These are phyloP conservation scores for Brassica balearica DNA, from an alignment of 441 rosid genomes.

Conservation along the genomic window DNA sequence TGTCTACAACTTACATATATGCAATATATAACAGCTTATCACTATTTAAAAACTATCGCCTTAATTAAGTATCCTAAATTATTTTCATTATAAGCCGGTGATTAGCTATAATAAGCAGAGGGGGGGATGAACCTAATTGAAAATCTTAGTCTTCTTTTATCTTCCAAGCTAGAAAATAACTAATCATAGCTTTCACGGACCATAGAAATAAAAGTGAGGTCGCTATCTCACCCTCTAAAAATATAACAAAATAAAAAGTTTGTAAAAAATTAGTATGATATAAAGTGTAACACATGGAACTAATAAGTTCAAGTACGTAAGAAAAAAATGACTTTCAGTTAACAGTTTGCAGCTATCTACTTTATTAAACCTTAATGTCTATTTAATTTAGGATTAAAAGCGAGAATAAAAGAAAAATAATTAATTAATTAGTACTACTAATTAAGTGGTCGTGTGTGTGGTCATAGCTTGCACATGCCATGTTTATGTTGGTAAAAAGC, in stretches of 20 bases:
- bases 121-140: constrained; percentile 39
- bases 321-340: background rate
- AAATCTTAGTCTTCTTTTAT: constrained; percentile 14
- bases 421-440: constrained; percentile 1
- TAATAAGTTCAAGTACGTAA: constrained; percentile 1
- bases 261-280: background rate
- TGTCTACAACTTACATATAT: background rate
- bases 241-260: background rate
- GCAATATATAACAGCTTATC: constrained; percentile 2
- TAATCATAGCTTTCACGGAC: constrained; percentile 40
- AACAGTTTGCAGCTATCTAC: constrained; percentile 18
- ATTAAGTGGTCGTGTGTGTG: constrained; percentile 39
- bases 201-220: background rate
- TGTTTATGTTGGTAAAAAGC: constrained; percentile 28
- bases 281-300: background rate
- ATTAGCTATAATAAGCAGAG: constrained; percentile 27
- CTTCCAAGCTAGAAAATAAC: constrained; percentile 18
- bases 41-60: constrained; percentile 11
- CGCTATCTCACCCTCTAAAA: background rate
- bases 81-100: constrained; percentile 27
- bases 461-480: constrained; percentile 42
- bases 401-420: constrained; percentile 11
- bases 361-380: constrained; percentile 15
- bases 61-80: constrained; percentile 19
- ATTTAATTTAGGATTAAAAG: constrained; percentile 13